Evolutionary conservation across 2,329 filamentous ascomycete species (phyloP).

Genomic region (Endoconidiophora polonica): DNA sequence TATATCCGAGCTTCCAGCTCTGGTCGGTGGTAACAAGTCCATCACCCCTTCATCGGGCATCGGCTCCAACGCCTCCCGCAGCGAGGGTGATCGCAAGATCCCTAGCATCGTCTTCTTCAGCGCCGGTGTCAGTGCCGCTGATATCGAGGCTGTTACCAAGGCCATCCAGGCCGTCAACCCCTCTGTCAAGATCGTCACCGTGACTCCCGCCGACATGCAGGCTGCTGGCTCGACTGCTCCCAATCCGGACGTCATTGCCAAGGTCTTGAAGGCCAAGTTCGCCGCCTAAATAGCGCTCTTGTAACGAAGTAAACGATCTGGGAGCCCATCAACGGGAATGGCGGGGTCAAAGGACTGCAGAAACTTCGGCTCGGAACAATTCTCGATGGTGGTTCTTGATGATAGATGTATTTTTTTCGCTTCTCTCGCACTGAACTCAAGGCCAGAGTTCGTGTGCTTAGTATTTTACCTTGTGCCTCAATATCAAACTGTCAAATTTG

Average conservation of each 20-base stretch:
- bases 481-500: background rate
- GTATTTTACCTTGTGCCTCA: background rate
- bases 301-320: background rate
- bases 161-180: conserved; percentile 1
- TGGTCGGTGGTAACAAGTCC: conserved; percentile 1
- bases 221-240: background rate
- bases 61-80: conserved; percentile 9
- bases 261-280: conserved; percentile 12
- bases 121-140: background rate
- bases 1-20: conserved; percentile 9
- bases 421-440: background rate
- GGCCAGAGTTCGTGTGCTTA: background rate
- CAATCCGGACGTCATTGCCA: conserved; percentile 6
- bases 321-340: background rate
- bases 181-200: background rate
- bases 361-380: background rate
- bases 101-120: conserved; percentile 5
- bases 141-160: conserved; percentile 4
- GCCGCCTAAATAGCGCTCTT: background rate
- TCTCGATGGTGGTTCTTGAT: background rate
- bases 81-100: background rate
- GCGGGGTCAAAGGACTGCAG: background rate
- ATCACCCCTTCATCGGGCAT: conserved; percentile 2
- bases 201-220: background rate
- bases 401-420: too few relatives aligned